phyloP scores from a whole-genome alignment of 116 monocot genomes.

The Iris pallida region DNA sequence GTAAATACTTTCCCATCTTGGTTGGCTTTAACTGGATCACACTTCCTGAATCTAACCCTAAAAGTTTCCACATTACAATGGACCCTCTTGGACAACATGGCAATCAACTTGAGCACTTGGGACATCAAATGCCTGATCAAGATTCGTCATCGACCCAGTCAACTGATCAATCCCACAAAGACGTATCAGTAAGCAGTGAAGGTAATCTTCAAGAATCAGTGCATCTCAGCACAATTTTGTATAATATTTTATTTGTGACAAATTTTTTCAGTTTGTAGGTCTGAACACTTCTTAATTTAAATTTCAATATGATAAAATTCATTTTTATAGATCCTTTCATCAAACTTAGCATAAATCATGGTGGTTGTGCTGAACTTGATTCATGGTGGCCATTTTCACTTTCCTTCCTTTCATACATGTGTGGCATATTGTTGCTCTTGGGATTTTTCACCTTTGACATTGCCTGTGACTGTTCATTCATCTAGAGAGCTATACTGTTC shows the following conservation, averaged over 20 bases:
- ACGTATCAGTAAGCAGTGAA: slow-evolving; percentile 28
- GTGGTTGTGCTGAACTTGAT: no score
- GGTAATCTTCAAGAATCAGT: slow-evolving; percentile 21
- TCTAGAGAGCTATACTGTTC: no score
- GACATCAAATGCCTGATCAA: slow-evolving; percentile 23
- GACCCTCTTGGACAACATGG: slow-evolving; percentile 24
- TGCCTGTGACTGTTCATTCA: no score
- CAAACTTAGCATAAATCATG: no score
- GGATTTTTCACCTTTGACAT: no score
- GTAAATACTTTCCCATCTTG: slow-evolving; percentile 12
- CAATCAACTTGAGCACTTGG: slow-evolving; percentile 18
- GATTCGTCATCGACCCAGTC: slow-evolving; percentile 55
- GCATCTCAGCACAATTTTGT: slow-evolving; percentile 34
- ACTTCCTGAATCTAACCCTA: slow-evolving; percentile 15
- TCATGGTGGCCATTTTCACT: no score
- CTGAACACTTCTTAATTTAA: no score
- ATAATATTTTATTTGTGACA: background rate
- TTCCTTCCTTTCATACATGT: no score
- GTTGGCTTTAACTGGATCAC: slow-evolving; percentile 25
- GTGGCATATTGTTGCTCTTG: no score
- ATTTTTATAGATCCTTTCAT: no score
- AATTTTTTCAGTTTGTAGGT: no score
- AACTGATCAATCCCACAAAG: slow-evolving; percentile 44
- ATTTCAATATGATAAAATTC: no score
- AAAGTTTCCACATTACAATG: slow-evolving; percentile 18